Evolutionary conservation across 2,329 filamentous ascomycete species (phyloP).

Genomic region (Clonostachys byssicola): DNA sequence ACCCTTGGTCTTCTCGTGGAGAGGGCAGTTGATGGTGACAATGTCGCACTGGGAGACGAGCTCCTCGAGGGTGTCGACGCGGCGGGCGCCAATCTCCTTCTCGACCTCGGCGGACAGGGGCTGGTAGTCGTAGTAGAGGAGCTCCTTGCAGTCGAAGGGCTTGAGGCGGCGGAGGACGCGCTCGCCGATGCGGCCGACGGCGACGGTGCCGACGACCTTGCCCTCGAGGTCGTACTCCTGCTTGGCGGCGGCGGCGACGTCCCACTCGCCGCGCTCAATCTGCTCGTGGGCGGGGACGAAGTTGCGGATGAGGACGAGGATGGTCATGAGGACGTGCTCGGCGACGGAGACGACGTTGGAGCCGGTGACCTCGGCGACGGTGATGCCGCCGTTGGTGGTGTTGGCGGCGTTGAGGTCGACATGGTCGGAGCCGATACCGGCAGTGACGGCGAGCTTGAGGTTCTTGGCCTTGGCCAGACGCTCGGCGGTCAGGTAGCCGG

Average conservation of each 20-base stretch:
- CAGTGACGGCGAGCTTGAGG: constrained; percentile 93
- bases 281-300: constrained; percentile 97
- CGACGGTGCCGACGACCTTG: constrained; percentile 97
- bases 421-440: constrained; percentile 97
- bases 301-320: constrained; percentile 93
- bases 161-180: constrained; percentile 94
- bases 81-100: constrained; percentile 91
- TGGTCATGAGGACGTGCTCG: constrained; percentile 99
- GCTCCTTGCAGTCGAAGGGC: constrained; percentile 98
- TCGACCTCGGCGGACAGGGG: constrained; percentile 80
- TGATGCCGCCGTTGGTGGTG: constrained; percentile 96
- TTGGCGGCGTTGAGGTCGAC: constrained; percentile 96
- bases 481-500: constrained; percentile 94
- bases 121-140: constrained; percentile 99
- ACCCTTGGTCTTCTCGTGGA: constrained; percentile 95
- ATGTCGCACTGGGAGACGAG: constrained; percentile 92
- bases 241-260: constrained; percentile 94
- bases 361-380: constrained; percentile 95
- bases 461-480: constrained; percentile 98
- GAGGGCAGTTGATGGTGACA: constrained; percentile 98
- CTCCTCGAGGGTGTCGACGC: constrained; percentile 87
- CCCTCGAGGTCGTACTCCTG: constrained; percentile 96
- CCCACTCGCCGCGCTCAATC: constrained; percentile 85
- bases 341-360: constrained; percentile 98
- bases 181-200: constrained; percentile 96